Base-by-base conservation (phyloP, 2,329 filamentous ascomycete species). In the Ceratocystis variospora region DNA sequence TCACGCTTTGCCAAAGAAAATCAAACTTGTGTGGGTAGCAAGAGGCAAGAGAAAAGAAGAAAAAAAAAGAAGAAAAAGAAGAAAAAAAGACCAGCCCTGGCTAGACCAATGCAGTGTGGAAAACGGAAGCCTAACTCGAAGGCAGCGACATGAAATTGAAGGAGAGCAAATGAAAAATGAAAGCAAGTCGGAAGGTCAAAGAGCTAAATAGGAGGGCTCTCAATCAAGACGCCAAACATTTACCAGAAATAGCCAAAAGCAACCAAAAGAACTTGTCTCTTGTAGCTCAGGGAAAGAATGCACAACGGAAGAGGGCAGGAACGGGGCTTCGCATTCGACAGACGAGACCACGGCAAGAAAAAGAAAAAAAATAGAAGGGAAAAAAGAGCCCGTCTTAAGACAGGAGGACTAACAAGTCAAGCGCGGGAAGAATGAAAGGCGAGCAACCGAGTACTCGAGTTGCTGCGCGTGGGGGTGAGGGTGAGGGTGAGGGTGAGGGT, bases 121-220 rank as follows among this genome's bases (percentile, higher is more conserved):
- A 50, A 25, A 50, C 8, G 8, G 62, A 12, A 57, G 46, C 48
- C 31, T 50, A 19, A 37, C 7, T 33, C 46, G 19, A 37, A 44
- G 62, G 45, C 46, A 64, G 19, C 48, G 59, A 61, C 61, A n/a
- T 46, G 53, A 33, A 50, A 17, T 15, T 17, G 59, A 7, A 50
- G 57, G 10, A 59, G 15, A 62, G 8, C 15, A 15, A 62, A 46
- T 1, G 17, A 8, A 65, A n/a, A 37, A 48, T 12, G 33, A 10
- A 41, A 48, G 8, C 17, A 61, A 61, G n/a, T n/a, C 17, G 25
- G 17, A 62, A 28, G 12, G 19, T 7, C 15, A 33, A 57, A 22
- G 48, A 19, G n/a, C 48, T 12, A 41, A 41, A 41, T 41, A 41
- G 37, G 3, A 41, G 37, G 37, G 10, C 8, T 50, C n/a, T 50